A percentile compares a stretch with the other conserved stretches of the same genome.
Evolutionary conservation across 1,284 basidiomycete genomes (phyloP).

Genomic region (Tilletia indica): DNA sequence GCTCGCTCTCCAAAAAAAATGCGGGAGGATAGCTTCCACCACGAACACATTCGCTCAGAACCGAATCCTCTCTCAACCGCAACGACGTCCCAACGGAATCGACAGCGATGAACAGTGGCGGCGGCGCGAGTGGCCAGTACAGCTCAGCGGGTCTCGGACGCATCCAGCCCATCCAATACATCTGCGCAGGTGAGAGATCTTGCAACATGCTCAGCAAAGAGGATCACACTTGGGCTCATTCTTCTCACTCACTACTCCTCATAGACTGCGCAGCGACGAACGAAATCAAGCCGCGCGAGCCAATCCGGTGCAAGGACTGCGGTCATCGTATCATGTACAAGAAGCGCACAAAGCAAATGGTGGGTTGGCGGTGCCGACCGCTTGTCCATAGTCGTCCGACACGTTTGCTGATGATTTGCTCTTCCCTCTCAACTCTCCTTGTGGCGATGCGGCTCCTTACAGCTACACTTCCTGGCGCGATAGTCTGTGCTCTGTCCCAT

Average conservation of each 20-base stretch:
- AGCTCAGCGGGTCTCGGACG: constrained; percentile 24
- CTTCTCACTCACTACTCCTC: background rate
- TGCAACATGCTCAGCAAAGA: background rate
- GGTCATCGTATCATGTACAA: constrained; percentile 99
- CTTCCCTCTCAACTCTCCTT: background rate
- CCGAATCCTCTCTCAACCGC: no score
- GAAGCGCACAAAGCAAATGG: constrained; percentile 86
- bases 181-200: constrained; percentile 74
- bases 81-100: no score
- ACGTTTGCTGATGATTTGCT: background rate
- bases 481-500: background rate
- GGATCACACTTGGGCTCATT: no score
- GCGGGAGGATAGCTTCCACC: no score
- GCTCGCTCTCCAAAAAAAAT: no score
- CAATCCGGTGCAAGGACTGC: constrained; percentile 93
- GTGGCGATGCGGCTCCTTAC: background rate
- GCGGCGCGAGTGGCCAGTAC: constrained; percentile 29
- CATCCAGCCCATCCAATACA: constrained; percentile 64
- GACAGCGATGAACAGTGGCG: constrained; percentile 35
- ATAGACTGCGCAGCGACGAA: constrained; percentile 91
- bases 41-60: no score
- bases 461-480: constrained; percentile 10
- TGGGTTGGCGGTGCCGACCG: constrained; percentile 58
- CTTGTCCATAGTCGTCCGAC: background rate
- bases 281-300: constrained; percentile 86